Conservation (phyloP, 1,284 basidiomycete genomes). For the Agroathelia rolfsii region DNA sequence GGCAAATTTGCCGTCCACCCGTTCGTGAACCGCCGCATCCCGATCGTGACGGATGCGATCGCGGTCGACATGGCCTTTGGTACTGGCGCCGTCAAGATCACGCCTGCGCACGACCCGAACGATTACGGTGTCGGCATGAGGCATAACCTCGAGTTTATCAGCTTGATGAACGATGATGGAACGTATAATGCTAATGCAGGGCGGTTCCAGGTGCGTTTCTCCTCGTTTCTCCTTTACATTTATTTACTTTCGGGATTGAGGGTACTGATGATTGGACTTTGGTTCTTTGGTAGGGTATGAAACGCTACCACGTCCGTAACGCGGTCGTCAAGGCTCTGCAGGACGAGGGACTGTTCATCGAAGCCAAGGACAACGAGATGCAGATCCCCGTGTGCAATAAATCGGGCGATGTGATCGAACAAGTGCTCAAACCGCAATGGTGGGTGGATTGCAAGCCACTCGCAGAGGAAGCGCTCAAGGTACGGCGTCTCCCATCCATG, state of each 20-base stretch:
- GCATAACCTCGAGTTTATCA: slow-evolving; percentile 90
- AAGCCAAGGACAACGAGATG: slow-evolving; percentile 95
- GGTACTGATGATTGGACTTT: not conserved
- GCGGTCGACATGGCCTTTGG: slow-evolving; percentile 94
- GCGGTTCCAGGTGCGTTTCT: slow-evolving; percentile 50
- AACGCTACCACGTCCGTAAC: slow-evolving; percentile 89
- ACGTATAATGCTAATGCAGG: slow-evolving; percentile 93
- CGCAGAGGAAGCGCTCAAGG: slow-evolving; percentile 84
- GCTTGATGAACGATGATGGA: slow-evolving; percentile 94
- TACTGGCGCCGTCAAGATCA: slow-evolving; percentile 99
- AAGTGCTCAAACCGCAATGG: slow-evolving; percentile 97
- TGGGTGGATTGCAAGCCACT: slow-evolving; percentile 95
- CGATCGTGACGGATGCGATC: slow-evolving; percentile 82
- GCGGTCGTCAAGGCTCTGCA: slow-evolving; percentile 82
- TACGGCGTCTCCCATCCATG: slow-evolving; percentile 18
- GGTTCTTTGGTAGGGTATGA: slow-evolving; percentile 64
- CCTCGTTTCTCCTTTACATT: too few species aligned
- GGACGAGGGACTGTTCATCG: slow-evolving; percentile 80
- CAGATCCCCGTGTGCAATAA: slow-evolving; percentile 91
- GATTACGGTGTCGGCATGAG: slow-evolving; percentile 93
- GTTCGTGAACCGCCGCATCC: slow-evolving; percentile 81
- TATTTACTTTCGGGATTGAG: too few species aligned
- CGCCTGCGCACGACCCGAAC: slow-evolving; percentile 97
- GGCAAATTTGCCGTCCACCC: slow-evolving; percentile 92
- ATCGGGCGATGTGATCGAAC: slow-evolving; percentile 95